Evolutionary conservation across 2,329 filamentous ascomycete genomes (phyloP), one percentile per base, ranked within the genome.

Genomic region (Colletotrichum paranaense): DNA sequence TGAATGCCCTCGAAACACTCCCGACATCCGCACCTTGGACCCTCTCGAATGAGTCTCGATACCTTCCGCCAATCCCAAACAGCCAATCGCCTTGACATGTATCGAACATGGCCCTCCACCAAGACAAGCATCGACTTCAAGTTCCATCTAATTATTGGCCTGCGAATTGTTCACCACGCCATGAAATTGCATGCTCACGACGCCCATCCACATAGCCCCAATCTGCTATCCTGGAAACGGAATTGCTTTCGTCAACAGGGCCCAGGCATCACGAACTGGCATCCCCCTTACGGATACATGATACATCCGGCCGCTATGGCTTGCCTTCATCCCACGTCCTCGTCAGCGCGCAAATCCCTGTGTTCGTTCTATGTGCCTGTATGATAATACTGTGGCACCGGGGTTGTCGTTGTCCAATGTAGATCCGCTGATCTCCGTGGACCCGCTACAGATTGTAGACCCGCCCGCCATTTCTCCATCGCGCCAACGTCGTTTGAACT

Each of bases 371-470:
- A 56, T 49, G 59, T 52, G 26, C 5, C 30, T 8, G 22, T 26
- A 32, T 11, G 46, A 30, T 38, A 52, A 30, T 38, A 52, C 32
- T n/a, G 22, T 49, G 42, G 42, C 19, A 49, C n/a, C 12, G 16
- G 55, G 28, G 35, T 14, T 14, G 55, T 46, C 59, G 63, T 65
- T 55, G 67, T 49, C 38, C 55, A 52, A 68, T 42, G 66, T 30
- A 71, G 67, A 65, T 57, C 67, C 67, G 71, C 67, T 60, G 67
- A 73, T 73, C 71, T 62, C 71, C 67, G 71, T 62, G 28, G n/a
- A 22, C 71, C 60, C 28, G 56, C 60, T 56, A 32, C 7, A 57
- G 56, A 52, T 62, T 59, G 58, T 4, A 58, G 64, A 59, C 65
- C 62, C 67, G 60, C 67, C 55, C 35, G 12, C 26, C 53, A 22